phyloP scores from a whole-genome alignment of 2,329 filamentous ascomycete genomes.

The Penicillium hordei region DNA sequence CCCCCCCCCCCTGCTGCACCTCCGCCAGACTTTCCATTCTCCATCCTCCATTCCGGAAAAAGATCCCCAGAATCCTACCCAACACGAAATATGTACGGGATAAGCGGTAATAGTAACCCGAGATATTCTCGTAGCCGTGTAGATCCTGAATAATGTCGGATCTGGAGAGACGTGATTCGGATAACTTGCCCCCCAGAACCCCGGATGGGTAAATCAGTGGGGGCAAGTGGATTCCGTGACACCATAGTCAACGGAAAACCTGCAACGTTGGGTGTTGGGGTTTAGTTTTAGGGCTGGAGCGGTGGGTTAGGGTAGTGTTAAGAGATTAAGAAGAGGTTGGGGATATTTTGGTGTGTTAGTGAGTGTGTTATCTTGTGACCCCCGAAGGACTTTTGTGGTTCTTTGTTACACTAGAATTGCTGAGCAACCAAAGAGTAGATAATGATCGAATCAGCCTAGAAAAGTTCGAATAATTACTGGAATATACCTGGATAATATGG shows the following conservation, averaged over 20 bases:
- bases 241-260: conserved; percentile 3
- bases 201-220: conserved; percentile 7
- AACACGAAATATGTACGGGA: neutral
- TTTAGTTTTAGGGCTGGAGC: neutral
- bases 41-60: neutral
- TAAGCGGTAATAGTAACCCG: neutral
- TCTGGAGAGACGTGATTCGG: neutral
- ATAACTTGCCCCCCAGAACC: conserved; percentile 10
- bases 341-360: neutral
- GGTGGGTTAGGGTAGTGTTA: neutral
- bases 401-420: neutral
- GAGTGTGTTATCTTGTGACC: neutral
- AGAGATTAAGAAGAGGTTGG: neutral
- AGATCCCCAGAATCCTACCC: neutral
- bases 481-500: neutral
- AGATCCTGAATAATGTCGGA: neutral
- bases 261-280: neutral
- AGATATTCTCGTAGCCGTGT: conserved; percentile 2
- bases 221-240: conserved; percentile 8
- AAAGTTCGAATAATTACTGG: neutral
- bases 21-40: neutral
- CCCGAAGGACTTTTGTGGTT: neutral
- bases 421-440: neutral
- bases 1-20: too few species aligned
- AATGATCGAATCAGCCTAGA: neutral